These are phyloP conservation scores for Globisporangium echinulatum DNA, from an alignment of 352 stramenopile species.

Conservation along the genomic window DNA sequence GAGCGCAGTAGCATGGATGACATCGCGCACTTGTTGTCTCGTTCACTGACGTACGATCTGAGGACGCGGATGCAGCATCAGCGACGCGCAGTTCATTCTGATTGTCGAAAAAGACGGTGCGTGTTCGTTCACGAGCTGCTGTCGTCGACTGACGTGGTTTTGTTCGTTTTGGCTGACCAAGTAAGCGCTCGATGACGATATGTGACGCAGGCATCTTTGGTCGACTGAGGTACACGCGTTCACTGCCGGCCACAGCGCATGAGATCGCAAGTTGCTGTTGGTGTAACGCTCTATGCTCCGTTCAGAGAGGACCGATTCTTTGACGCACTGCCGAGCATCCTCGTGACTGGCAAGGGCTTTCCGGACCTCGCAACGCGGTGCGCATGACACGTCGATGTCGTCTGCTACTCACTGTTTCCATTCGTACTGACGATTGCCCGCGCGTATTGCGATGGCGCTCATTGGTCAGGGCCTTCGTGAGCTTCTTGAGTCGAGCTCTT, in stretches of 20 bases:
- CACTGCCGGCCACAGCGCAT: not conserved
- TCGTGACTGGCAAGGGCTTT: slow-evolving; percentile 92
- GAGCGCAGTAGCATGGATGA: not conserved
- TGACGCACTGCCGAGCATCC: slow-evolving; percentile 82
- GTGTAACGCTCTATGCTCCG: no score
- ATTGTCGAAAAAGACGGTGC: slow-evolving; percentile 94
- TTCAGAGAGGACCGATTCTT: slow-evolving; percentile 84
- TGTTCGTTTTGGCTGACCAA: slow-evolving; percentile 13
- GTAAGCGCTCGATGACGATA: not conserved
- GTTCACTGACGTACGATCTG: not conserved
- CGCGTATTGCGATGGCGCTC: no score
- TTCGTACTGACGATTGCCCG: no score
- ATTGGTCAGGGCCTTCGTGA: slow-evolving; percentile 67
- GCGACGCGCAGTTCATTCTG: slow-evolving; percentile 84
- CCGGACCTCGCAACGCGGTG: slow-evolving; percentile 91
- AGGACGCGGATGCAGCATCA: slow-evolving; percentile 26
- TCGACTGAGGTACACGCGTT: slow-evolving; percentile 50
- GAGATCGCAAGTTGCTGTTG: not conserved
- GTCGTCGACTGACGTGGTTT: not conserved
- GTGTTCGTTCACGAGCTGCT: not conserved
- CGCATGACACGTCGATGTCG: not conserved
- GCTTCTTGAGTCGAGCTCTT: slow-evolving; percentile 61
- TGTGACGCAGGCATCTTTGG: slow-evolving; percentile 88
- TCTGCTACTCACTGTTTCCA: no score
- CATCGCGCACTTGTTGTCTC: not conserved